Base-by-base conservation (phyloP, 371 early-diverging fungal species). In the Dinochytrium kinnereticum region DNA sequence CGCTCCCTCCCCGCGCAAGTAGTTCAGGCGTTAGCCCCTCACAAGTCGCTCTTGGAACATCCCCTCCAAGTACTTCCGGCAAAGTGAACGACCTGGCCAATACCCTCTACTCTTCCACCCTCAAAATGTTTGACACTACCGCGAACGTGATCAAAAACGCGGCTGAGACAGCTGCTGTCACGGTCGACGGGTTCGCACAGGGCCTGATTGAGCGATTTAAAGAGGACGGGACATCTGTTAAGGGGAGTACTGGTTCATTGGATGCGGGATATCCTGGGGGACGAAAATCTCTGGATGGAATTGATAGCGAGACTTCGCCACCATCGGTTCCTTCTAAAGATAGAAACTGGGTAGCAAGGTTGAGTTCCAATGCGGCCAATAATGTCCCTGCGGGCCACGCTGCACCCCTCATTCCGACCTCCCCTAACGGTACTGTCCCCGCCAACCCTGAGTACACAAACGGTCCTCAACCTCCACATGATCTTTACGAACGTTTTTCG, bases 111-210 rank as follows among this genome's bases (percentile, higher is more conserved):
- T 64, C 75, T 10, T 31, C 40, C 3, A 70, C 75, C 1, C 26
- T 68, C 34, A 65, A 68, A 51, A 67, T 59, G 0, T 55, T 76
- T 40, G 76, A 59, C 30, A 31, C 34, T 24, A 59, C 71, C 21
- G 76, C 49, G n/a, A 39, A 39, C 37, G 76, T 55, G 7, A 51
- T 76, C 49, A 51, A 55, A 66, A 28, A 51, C 21, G 68, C 71
- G 36, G 82, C 79, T 15, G 84, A 84, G 53, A 73, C 70, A 17
- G 82, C 80, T 24, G 80, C 77, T 5, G 79, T 71, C 38, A 78
- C 79, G 21, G 81, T 80, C 2, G 84, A 83, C 34, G 81, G 78
- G 7, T 72, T 83, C 40, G 70, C 71, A 2, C 75, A 74, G 36
- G 72, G 78, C 2, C 40, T 72, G 1, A 71, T 78, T 51, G 69